Base-by-base conservation (phyloP, 306 rosid species). In the Lathyrus oleraceus region DNA sequence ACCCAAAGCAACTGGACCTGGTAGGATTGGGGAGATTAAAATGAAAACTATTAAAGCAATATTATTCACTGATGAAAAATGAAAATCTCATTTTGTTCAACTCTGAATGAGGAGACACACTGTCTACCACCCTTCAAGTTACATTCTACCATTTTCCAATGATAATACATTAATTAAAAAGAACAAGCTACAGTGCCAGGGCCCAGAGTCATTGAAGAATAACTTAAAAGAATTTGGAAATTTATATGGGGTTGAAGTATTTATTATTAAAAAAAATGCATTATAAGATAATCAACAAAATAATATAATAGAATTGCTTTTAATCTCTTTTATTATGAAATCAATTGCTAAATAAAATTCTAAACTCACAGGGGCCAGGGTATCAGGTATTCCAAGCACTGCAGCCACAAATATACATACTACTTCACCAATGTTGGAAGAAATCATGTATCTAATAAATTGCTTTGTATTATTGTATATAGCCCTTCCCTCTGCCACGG, bases 1-100 rank as follows among this genome's bases (percentile, higher is more conserved):
- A 94, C 98, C 98, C 98, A 94, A 32, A 94, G 96, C 80, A 94
- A 85, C 83, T 94, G 97, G 69, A 93, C 97, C 98, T 93, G 85
- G 72, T 64, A 74, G 59, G 72, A 32, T 51, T 76, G 67, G 21
- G 14, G 51, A 10, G 78, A 57, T 25, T 4, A 13, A 20, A 15
- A 32, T 16, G 27, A 39, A 58, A 23, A 62, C 40, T 16, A 48
- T 28, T 43, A 58, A 72, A 78, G 47, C 13, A 21, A 48, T 10
- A 60, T 15, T 72, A 63, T 47, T 48, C 59, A 67, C 58, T 40
- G 67, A 77, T 38, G 35, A 74, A 61, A 67, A 62, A 51, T 48
- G 64, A 61, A 69, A 52, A 42, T 38, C 8, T 11, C 54, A 60
- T 54, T 71, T 60, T 58, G 44, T 13, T 44, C 53, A 70, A 65